phyloP scores from a whole-genome alignment of 2,329 filamentous ascomycete species.

The Colletotrichum sidae region DNA sequence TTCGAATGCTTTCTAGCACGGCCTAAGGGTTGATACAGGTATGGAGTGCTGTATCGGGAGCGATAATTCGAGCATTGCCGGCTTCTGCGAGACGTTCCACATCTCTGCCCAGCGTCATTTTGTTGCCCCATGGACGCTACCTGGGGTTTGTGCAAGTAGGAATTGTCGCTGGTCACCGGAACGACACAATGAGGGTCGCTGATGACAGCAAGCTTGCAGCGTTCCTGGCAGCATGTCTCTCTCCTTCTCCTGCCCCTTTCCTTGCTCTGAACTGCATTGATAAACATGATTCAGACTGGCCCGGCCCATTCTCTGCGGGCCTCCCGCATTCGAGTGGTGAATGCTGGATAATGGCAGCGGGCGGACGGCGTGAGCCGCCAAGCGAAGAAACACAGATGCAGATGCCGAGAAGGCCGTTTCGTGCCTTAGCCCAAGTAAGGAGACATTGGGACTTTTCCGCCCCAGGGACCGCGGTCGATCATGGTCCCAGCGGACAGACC shows the following conservation, averaged over 20 bases:
- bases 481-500: slow-evolving; percentile 23
- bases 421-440: slow-evolving; percentile 15
- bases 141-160: slow-evolving; percentile 6
- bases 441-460: background rate
- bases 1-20: background rate
- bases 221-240: slow-evolving; percentile 24
- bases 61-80: slow-evolving; percentile 32
- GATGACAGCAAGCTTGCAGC: slow-evolving; percentile 7
- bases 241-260: slow-evolving; percentile 3
- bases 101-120: slow-evolving; percentile 23
- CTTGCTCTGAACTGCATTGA: slow-evolving; percentile 2
- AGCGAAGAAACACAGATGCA: slow-evolving; percentile 4
- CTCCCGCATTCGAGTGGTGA: slow-evolving; percentile 11
- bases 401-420: slow-evolving; percentile 23
- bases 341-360: background rate
- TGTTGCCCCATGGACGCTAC: slow-evolving; percentile 33
- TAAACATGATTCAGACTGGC: slow-evolving; percentile 13
- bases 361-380: slow-evolving; percentile 9
- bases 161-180: slow-evolving; percentile 26
- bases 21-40: background rate
- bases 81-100: background rate
- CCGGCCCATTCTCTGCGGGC: slow-evolving; percentile 9
- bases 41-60: slow-evolving; percentile 11
- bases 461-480: slow-evolving; percentile 24
- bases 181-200: slow-evolving; percentile 5